Evolutionary conservation across 2,329 filamentous ascomycete species (phyloP).

Genomic region (Dryadomyces quercus-mongolicae): DNA sequence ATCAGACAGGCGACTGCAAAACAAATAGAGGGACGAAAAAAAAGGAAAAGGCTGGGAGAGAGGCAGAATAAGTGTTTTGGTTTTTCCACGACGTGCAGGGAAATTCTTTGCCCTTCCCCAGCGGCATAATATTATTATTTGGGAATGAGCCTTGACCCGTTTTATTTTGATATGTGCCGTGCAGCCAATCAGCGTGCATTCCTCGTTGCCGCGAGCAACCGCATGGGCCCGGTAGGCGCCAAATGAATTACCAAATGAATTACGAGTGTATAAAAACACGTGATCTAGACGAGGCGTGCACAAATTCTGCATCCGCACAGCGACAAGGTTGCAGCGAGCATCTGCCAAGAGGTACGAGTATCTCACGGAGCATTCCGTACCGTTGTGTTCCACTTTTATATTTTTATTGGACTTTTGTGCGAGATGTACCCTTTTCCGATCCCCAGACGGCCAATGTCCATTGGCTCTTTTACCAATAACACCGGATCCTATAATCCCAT

Average conservation of each 20-base stretch:
- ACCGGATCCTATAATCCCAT: slow-evolving; percentile 5
- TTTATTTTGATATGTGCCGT: slow-evolving; percentile 7
- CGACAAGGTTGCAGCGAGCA: no score
- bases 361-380: no score
- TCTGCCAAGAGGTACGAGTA: no score
- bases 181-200: slow-evolving; percentile 12
- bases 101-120: background rate
- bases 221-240: background rate
- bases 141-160: slow-evolving; percentile 1
- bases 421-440: slow-evolving; percentile 6
- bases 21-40: background rate
- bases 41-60: background rate
- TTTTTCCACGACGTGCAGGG: background rate
- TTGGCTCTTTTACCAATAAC: slow-evolving; percentile 1
- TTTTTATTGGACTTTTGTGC: slow-evolving; percentile 4
- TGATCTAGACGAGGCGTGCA: background rate
- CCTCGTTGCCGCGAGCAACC: slow-evolving; percentile 16
- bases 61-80: no score
- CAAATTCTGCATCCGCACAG: no score
- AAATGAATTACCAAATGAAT: no score
- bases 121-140: background rate
- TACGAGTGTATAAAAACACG: background rate
- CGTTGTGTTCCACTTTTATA: slow-evolving; percentile 10
- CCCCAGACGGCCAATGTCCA: background rate
- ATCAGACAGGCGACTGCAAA: background rate